Evolutionary conservation across 352 stramenopile species (phyloP).

Genomic region (Pythium oligandrum): DNA sequence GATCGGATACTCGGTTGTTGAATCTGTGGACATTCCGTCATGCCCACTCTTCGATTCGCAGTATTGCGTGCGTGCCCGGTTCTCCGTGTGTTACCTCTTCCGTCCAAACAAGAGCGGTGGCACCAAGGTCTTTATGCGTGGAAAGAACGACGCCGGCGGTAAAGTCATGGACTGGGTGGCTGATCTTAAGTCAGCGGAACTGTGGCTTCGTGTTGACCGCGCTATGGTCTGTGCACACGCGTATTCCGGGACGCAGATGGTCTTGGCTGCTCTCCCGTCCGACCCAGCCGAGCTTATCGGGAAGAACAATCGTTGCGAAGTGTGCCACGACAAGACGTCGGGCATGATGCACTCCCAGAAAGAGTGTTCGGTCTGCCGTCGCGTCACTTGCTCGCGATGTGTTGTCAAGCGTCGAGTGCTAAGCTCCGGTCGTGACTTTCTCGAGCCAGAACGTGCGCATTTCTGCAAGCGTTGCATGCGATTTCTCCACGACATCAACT

Average conservation of each 20-base stretch:
- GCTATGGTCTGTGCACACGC: constrained; percentile 45
- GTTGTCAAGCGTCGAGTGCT: constrained; percentile 60
- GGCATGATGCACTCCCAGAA: constrained; percentile 55
- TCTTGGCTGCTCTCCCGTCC: constrained; percentile 32
- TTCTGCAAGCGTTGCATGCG: constrained; percentile 75
- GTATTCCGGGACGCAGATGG: constrained; percentile 49
- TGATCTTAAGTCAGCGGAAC: constrained; percentile 66
- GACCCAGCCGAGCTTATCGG: constrained; percentile 14
- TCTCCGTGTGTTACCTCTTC: constrained; percentile 75
- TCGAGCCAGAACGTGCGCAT: constrained; percentile 33
- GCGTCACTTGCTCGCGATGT: constrained; percentile 55
- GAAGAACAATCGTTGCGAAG: constrained; percentile 46
- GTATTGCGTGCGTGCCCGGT: constrained; percentile 61
- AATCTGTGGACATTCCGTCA: constrained; percentile 66
- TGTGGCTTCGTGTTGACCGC: constrained; percentile 64
- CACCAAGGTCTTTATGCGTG: constrained; percentile 75
- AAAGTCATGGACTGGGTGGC: constrained; percentile 71
- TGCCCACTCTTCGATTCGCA: constrained; percentile 48
- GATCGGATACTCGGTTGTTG: constrained; percentile 72
- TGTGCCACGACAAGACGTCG: constrained; percentile 54
- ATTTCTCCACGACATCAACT: constrained; percentile 52
- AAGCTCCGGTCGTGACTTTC: constrained; percentile 54
- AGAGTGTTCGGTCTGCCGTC: constrained; percentile 58
- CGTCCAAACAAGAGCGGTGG: constrained; percentile 67
- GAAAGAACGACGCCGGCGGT: constrained; percentile 60